A percentile compares a stretch with the other conserved stretches of the same genome.
Evolutionary conservation across 495 filamentous ascomycete genomes (phyloP).

Genomic region (Lentithecium fluviatile): DNA sequence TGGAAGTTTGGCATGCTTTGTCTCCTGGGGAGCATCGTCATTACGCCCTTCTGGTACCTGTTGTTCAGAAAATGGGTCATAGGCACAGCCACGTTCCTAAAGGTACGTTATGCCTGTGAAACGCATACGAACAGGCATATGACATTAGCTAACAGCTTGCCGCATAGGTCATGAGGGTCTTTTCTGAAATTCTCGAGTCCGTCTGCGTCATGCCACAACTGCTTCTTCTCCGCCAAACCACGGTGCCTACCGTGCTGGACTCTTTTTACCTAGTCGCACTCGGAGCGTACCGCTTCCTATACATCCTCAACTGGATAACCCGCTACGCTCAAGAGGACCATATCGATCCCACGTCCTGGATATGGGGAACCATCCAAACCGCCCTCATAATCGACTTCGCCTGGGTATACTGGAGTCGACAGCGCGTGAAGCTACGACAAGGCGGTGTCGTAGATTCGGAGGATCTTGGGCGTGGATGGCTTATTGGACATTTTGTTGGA

Average conservation of each 20-base stretch:
- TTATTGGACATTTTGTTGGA: conserved; percentile 54
- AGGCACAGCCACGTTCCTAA: conserved; percentile 49
- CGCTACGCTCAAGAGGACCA: conserved; percentile 57
- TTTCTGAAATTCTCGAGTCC: conserved; percentile 88
- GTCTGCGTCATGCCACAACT: conserved; percentile 89
- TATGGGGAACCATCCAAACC: conserved; percentile 90
- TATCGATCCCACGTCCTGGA: conserved; percentile 68
- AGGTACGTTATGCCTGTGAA: conserved; percentile 46
- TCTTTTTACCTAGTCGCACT: conserved; percentile 88
- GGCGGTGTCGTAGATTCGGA: conserved; percentile 93
- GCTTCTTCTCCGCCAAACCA: conserved; percentile 86
- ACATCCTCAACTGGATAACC: conserved; percentile 89
- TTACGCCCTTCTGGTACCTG: conserved; percentile 64
- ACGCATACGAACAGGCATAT: not conserved
- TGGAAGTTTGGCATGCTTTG: conserved; percentile 79
- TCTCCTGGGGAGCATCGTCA: conserved; percentile 56
- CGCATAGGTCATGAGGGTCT: conserved; percentile 69
- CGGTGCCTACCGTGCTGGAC: conserved; percentile 92
- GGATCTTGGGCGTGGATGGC: conserved; percentile 78
- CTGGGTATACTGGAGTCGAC: conserved; percentile 93
- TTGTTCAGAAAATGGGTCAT: conserved; percentile 52
- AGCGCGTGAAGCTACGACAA: conserved; percentile 88
- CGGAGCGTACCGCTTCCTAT: conserved; percentile 85
- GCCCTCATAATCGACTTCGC: conserved; percentile 90
- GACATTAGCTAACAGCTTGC: not conserved